Conservation (phyloP, 2,329 filamentous ascomycete genomes). For the Xylaria sp. region DNA sequence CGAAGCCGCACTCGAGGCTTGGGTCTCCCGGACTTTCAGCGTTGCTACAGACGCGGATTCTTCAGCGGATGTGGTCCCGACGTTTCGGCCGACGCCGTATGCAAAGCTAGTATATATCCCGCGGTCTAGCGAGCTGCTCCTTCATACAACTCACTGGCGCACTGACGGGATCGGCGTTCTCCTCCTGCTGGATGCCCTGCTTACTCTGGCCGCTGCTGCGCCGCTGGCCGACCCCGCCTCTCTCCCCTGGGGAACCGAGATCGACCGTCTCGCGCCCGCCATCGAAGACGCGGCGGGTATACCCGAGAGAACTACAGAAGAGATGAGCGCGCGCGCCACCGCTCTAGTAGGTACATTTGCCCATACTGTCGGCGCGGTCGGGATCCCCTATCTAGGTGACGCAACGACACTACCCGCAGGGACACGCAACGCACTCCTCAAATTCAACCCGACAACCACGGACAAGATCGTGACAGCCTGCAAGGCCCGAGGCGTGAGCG, state of each 20-base stretch:
- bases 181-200: background rate
- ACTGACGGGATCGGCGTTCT: background rate
- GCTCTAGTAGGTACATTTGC: background rate
- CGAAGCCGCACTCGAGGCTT: background rate
- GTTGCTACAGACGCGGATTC: background rate
- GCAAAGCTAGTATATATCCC: background rate
- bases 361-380: background rate
- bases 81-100: background rate
- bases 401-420: background rate
- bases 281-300: background rate
- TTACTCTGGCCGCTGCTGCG: background rate
- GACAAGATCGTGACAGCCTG: background rate
- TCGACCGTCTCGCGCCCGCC: background rate
- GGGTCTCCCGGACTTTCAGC: background rate
- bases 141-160: background rate
- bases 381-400: background rate
- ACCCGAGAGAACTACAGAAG: background rate
- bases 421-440: background rate
- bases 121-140: background rate
- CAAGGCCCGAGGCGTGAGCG: background rate
- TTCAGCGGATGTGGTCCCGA: background rate
- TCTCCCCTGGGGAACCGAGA: background rate
- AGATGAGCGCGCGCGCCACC: background rate
- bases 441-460: background rate
- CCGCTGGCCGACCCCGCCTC: background rate